Percentiles rank a stretch among this genome's conserved stretches.
Conservation (phyloP, 768 basidiomycete species). For the Suillus tomentosus region DNA sequence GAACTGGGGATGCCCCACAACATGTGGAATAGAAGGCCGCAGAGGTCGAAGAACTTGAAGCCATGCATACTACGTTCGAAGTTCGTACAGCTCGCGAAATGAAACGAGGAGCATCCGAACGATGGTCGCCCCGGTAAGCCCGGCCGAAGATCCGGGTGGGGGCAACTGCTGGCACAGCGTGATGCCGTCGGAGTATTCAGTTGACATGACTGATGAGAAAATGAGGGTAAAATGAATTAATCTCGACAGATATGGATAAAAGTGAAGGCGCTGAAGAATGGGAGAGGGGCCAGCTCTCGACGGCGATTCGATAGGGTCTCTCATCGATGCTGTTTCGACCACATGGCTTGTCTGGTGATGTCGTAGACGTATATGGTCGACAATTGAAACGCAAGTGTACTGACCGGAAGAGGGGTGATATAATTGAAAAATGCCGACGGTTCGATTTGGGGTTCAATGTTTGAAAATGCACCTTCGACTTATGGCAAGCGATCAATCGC, state of each 20-base stretch:
- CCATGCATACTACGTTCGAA: background rate
- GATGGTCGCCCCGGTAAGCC: background rate
- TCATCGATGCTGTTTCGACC: too few relatives aligned
- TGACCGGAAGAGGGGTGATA: background rate
- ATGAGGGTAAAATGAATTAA: background rate
- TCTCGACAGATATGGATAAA: slow-evolving; percentile 2
- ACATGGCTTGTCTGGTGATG: background rate
- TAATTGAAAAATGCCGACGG: background rate
- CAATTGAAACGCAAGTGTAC: background rate
- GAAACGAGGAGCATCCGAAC: slow-evolving; percentile 3
- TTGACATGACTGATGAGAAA: slow-evolving; percentile 4
- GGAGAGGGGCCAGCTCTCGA: slow-evolving; percentile 3
- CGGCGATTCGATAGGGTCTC: too few relatives aligned
- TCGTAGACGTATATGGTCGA: background rate
- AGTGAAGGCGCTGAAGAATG: background rate
- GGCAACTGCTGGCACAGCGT: background rate
- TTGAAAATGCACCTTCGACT: background rate
- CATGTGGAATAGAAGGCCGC: background rate
- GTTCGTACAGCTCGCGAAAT: background rate
- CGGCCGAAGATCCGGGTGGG: background rate
- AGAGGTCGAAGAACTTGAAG: background rate
- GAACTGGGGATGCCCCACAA: background rate
- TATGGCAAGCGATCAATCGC: slow-evolving; percentile 4
- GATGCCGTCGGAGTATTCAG: slow-evolving; percentile 4
- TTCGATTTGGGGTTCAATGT: background rate